Percentiles rank a stretch among this genome's conserved stretches.
These are phyloP conservation scores for Oldenlandia corymbosa DNA, from an alignment of 257 asterid genomes.

Conservation along the genomic window DNA sequence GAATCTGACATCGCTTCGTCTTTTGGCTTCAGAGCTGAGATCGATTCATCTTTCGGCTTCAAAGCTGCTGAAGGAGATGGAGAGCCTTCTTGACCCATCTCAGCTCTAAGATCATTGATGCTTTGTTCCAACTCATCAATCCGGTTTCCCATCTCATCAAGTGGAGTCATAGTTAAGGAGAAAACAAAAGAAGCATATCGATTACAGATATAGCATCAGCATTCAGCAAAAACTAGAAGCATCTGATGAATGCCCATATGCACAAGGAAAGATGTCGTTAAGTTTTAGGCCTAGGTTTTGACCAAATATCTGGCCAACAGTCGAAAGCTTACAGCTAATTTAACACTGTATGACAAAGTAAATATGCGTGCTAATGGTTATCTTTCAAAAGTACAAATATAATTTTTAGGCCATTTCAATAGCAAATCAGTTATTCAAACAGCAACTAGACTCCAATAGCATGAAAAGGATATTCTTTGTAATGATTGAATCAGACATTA, in stretches of 20 bases:
- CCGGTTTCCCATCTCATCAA: constrained; percentile 91
- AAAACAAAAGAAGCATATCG: constrained; percentile 11
- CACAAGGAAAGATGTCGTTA: not conserved
- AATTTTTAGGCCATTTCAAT: not conserved
- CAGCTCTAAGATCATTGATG: constrained; percentile 78
- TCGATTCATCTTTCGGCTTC: constrained; percentile 50
- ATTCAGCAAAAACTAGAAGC: not conserved
- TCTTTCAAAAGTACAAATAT: not conserved
- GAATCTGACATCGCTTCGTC: constrained; percentile 60
- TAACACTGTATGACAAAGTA: not conserved
- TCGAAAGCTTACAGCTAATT: not conserved
- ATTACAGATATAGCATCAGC: not conserved
- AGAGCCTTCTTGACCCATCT: constrained; percentile 82
- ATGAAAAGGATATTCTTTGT: constrained; percentile 73
- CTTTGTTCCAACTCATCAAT: constrained; percentile 86
- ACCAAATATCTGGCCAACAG: not conserved
- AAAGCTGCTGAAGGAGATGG: constrained; percentile 62
- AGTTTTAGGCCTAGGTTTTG: not conserved
- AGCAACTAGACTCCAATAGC: constrained; percentile 2
- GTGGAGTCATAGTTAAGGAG: constrained; percentile 49
- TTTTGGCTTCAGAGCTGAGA: constrained; percentile 37
- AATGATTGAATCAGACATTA: constrained; percentile 88
- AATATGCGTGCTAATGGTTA: not conserved
- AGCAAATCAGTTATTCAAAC: not conserved
- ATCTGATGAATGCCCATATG: too few relatives aligned